A percentile compares a stretch with the other conserved stretches of the same genome.
phyloP scores from a whole-genome alignment of 2,329 filamentous ascomycete species.

The Aureobasidium uvarum region DNA sequence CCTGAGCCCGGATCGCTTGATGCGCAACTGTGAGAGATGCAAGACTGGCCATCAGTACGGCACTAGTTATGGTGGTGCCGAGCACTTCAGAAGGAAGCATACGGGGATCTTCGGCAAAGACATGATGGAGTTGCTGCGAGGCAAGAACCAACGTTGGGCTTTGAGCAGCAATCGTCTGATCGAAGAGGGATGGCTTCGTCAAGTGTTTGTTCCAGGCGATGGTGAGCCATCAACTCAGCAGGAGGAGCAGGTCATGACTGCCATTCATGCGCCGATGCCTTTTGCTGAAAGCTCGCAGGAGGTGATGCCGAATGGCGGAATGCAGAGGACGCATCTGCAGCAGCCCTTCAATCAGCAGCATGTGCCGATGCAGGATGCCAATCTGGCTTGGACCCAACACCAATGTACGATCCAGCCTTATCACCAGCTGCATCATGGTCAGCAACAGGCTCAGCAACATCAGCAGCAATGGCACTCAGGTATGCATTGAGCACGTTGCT shows the following conservation, averaged over 20 bases:
- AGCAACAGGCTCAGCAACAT: conserved; percentile 1
- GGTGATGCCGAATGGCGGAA: background rate
- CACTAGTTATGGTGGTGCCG: conserved; percentile 92
- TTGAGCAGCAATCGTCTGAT: conserved; percentile 17
- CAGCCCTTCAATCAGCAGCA: conserved; percentile 1
- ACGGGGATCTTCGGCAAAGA: conserved; percentile 9
- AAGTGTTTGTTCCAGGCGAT: conserved; percentile 10
- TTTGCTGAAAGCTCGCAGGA: background rate
- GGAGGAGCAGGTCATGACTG: background rate
- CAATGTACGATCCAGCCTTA: conserved; percentile 11
- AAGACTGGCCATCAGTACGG: conserved; percentile 74
- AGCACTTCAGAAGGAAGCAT: conserved; percentile 82
- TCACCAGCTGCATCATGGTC: conserved; percentile 2
- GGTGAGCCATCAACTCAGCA: conserved; percentile 4
- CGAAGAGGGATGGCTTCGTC: conserved; percentile 22
- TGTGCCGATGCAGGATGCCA: background rate
- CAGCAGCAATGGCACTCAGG: background rate
- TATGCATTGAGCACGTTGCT: background rate
- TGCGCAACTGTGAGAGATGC: conserved; percentile 83
- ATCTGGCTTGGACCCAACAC: background rate
- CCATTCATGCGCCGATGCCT: background rate
- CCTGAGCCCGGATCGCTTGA: conserved; percentile 59
- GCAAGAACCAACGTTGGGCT: conserved; percentile 16
- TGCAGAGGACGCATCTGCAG: background rate
- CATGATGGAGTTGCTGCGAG: conserved; percentile 19